Conservation (phyloP, 257 asterid genomes). For the Perilla frutescens region DNA sequence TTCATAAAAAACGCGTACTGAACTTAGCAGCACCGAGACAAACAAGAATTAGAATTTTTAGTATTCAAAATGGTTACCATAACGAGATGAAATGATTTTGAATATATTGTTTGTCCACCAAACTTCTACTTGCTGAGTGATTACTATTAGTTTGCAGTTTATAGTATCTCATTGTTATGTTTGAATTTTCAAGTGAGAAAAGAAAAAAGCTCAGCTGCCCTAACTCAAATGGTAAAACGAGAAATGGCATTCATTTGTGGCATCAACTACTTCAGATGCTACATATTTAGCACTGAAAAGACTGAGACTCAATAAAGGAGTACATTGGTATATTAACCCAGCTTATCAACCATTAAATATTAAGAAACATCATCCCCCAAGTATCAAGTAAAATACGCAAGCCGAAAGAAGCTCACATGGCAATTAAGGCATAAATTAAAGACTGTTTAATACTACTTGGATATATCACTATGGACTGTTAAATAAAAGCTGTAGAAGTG, state of each 20-base stretch:
- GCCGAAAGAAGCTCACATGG: background rate
- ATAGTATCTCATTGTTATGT: background rate
- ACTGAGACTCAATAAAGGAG: background rate
- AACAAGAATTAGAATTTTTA: background rate
- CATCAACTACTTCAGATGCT: background rate
- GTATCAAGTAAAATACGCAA: background rate
- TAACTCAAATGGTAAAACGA: background rate
- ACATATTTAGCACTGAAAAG: background rate
- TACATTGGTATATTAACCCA: background rate
- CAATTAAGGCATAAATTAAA: background rate
- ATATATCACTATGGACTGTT: slow-evolving; percentile 18
- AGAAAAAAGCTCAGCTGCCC: background rate
- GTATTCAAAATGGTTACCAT: background rate
- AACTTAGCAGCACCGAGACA: slow-evolving; percentile 1
- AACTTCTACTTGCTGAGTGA: background rate
- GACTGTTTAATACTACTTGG: background rate
- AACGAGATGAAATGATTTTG: background rate
- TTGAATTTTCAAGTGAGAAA: background rate
- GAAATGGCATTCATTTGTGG: background rate
- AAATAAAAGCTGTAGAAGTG: background rate
- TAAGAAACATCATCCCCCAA: slow-evolving; percentile 11
- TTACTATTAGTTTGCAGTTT: background rate
- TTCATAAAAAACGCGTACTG: background rate
- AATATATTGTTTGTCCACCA: background rate
- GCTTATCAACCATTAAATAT: slow-evolving; percentile 1